Percentiles rank a stretch among this genome's conserved stretches.
Evolutionary conservation across 768 basidiomycete species (phyloP).

Genomic region (Cystofilobasidium bisporidii): DNA sequence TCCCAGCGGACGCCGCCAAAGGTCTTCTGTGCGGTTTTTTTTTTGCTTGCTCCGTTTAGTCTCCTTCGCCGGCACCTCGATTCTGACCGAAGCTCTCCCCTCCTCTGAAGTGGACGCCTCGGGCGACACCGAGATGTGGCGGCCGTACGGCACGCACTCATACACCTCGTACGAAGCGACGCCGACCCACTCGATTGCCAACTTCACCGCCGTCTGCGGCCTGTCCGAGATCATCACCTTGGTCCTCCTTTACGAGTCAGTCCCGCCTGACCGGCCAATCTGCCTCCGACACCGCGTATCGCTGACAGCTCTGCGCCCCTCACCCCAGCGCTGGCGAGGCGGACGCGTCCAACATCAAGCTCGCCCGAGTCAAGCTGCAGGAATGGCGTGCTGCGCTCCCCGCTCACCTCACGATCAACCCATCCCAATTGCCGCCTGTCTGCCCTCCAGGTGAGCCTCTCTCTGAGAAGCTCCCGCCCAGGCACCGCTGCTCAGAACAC

Average conservation of each 20-base stretch:
- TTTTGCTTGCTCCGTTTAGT: too few species aligned
- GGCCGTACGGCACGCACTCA: neutral
- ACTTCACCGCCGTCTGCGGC: neutral
- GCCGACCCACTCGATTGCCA: neutral
- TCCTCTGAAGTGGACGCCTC: neutral
- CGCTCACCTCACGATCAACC: neutral
- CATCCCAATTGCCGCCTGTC: neutral
- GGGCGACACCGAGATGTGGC: constrained; percentile 6
- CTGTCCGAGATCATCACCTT: constrained; percentile 6
- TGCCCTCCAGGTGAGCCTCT: neutral
- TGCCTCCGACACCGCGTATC: too few species aligned
- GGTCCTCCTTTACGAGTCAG: constrained; percentile 1
- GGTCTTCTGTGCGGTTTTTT: neutral
- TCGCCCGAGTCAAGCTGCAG: neutral
- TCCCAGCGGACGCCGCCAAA: neutral
- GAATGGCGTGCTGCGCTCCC: constrained; percentile 6
- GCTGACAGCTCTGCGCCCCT: neutral
- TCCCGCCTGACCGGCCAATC: too few species aligned
- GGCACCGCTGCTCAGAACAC: too few species aligned
- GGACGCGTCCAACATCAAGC: constrained; percentile 1
- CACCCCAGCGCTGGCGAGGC: constrained; percentile 8
- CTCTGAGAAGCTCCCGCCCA: too few species aligned
- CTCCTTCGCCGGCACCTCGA: too few species aligned
- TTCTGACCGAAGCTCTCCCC: too few species aligned
- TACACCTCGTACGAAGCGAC: neutral